Percentiles rank a stretch among this genome's conserved stretches.
Conservation (phyloP, 2,329 filamentous ascomycete species). For the Ophiostoma perfectum region DNA sequence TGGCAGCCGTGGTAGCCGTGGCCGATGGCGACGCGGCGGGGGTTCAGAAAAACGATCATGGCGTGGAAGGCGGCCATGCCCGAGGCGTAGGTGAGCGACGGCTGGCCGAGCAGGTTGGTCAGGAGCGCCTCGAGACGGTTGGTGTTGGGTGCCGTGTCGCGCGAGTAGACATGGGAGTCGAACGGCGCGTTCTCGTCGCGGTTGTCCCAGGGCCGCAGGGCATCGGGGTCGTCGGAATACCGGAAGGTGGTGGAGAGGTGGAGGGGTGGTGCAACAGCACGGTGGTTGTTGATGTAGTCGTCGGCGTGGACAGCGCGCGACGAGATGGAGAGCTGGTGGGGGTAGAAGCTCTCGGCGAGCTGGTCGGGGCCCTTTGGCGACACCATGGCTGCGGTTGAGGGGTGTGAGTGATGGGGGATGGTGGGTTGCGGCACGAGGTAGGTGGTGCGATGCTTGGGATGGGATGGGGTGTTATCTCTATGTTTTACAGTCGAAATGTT, state of each 20-base stretch:
- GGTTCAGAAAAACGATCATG: constrained; percentile 76
- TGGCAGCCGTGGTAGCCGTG: constrained; percentile 92
- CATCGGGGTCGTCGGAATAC: constrained; percentile 65
- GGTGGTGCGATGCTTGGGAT: not conserved
- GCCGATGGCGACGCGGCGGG: constrained; percentile 72
- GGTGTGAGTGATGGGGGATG: not conserved
- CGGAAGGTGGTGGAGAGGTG: constrained; percentile 90
- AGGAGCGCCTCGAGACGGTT: constrained; percentile 82
- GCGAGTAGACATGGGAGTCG: constrained; percentile 77
- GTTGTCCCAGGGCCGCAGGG: constrained; percentile 51
- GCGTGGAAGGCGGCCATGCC: constrained; percentile 87
- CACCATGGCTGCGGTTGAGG: not conserved
- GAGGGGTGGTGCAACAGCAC: constrained; percentile 80
- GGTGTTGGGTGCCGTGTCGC: constrained; percentile 70
- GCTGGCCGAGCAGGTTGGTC: constrained; percentile 63
- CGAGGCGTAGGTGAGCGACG: constrained; percentile 70
- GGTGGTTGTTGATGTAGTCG: constrained; percentile 65
- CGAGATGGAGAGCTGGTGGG: constrained; percentile 49
- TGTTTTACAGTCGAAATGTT: not conserved
- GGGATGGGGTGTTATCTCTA: no score
- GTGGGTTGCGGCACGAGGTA: not conserved
- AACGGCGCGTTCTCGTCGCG: constrained; percentile 48
- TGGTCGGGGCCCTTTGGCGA: constrained; percentile 14
- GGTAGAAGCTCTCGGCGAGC: constrained; percentile 32
- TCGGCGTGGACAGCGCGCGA: constrained; percentile 79